Base-by-base conservation (phyloP, 352 stramenopile species). In the Pythium pyrilobum region DNA sequence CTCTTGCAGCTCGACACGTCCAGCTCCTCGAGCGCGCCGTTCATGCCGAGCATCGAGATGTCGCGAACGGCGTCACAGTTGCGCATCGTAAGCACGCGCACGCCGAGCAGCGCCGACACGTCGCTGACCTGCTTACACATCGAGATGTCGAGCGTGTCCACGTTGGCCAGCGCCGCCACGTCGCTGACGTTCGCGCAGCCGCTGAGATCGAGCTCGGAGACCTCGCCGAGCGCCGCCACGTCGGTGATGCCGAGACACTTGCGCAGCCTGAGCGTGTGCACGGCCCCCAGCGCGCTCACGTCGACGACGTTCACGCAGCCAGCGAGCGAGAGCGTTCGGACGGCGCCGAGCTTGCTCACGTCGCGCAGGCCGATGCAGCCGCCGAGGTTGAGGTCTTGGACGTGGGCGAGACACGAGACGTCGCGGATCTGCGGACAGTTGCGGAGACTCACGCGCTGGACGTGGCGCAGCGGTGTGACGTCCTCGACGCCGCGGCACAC, bases 251-350 rank as follows among this genome's bases (percentile, higher is more conserved):
- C 67, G 46, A 71, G 73, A 40, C 80, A 90, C 38, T 77, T 76
- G 0, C 74, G 79, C 8, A 90, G 67, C 41, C 81, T 69, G 16
- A 88, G 70, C 9, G 77, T 64, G 39, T 77, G 57, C 7, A 86
- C 75, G 18, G 36, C 39, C 9, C 63, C 67, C 13, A 88, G 55
- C 13, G 68, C 59, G 15, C 61, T 72, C 4, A 86, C 74, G 34
- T 88, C 77, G 10, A 61, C 71, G 31, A 88, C 54, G 51, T 83
- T 78, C 29, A 85, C 66, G 46, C 74, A 88, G n/a, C 74, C 69
- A 0, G 71, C 79, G 12, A 88, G 66, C 27, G 72, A 73, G 12
- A 88, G 52, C 23, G 66, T 69, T 33, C 69, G 55, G 8, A 88
- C 70, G 25, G 56, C 50, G 23, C 62, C 67, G 10, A 88, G 52